phyloP scores from a whole-genome alignment of 805 yeast genomes.

The Candida boidinii region DNA sequence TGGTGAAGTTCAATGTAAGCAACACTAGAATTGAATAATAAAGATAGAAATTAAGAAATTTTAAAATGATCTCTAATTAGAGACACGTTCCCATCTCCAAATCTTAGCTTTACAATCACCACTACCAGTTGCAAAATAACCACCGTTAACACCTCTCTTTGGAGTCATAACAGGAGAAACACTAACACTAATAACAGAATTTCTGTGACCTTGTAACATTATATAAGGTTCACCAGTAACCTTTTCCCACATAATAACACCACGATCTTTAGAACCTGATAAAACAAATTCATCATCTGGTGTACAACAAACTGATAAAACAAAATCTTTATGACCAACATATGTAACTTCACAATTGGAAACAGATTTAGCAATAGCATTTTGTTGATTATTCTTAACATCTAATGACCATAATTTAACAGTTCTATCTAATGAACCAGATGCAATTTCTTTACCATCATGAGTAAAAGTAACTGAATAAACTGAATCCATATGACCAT shows the following conservation, averaged over 20 bases:
- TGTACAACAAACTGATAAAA: slow-evolving; percentile 85
- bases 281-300: slow-evolving; percentile 87
- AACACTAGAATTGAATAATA: too few relatives aligned
- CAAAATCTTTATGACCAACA: slow-evolving; percentile 94
- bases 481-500: slow-evolving; percentile 94
- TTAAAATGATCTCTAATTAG: too few relatives aligned
- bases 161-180: slow-evolving; percentile 68
- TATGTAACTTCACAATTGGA: slow-evolving; percentile 83
- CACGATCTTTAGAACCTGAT: slow-evolving; percentile 94
- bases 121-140: slow-evolving; percentile 92
- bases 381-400: slow-evolving; percentile 37
- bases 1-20: too few relatives aligned
- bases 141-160: slow-evolving; percentile 47
- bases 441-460: slow-evolving; percentile 83
- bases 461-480: slow-evolving; percentile 91
- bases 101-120: slow-evolving; percentile 97
- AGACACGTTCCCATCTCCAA: slow-evolving; percentile 75
- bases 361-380: slow-evolving; percentile 28
- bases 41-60: too few relatives aligned
- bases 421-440: slow-evolving; percentile 93
- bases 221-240: slow-evolving; percentile 82
- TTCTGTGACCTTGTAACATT: slow-evolving; percentile 95
- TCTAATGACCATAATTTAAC: slow-evolving; percentile 93
- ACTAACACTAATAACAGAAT: slow-evolving; percentile 90
- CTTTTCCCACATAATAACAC: slow-evolving; percentile 96